Evolutionary conservation across 352 stramenopile species (phyloP).

Genomic region (Globisporangium nodosum): DNA sequence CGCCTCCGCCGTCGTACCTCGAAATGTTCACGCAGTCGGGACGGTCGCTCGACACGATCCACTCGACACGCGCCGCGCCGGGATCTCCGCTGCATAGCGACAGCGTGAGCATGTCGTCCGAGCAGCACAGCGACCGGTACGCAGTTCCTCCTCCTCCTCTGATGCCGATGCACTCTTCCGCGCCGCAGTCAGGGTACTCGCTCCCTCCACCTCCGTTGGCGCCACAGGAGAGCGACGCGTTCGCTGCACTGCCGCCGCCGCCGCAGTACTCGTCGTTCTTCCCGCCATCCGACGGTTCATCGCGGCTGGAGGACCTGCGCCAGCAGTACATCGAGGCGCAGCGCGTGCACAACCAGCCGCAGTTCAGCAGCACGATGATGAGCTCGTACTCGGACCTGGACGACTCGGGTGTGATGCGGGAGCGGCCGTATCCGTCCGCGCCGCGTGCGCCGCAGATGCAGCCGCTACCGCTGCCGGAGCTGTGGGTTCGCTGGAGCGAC

Average conservation of each 20-base stretch:
- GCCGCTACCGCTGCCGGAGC: slow-evolving; percentile 36
- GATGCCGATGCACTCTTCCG: background rate
- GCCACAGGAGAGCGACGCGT: slow-evolving; percentile 9
- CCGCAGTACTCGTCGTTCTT: slow-evolving; percentile 20
- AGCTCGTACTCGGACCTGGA: slow-evolving; percentile 69
- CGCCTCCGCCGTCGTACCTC: slow-evolving; percentile 30
- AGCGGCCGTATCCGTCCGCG: slow-evolving; percentile 12
- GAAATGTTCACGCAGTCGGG: slow-evolving; percentile 35
- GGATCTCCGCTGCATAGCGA: slow-evolving; percentile 13
- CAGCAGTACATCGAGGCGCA: slow-evolving; percentile 70
- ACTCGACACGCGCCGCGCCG: slow-evolving; percentile 1
- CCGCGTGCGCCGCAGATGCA: background rate
- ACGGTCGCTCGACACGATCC: slow-evolving; percentile 7
- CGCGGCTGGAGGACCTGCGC: slow-evolving; percentile 45
- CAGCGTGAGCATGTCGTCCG: slow-evolving; percentile 16
- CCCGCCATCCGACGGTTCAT: slow-evolving; percentile 6
- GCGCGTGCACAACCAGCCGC: slow-evolving; percentile 41
- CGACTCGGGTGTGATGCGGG: slow-evolving; percentile 50
- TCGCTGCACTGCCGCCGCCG: slow-evolving; percentile 11
- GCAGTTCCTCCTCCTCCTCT: background rate
- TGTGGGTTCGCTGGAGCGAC: slow-evolving; percentile 71
- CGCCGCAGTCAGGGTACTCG: background rate
- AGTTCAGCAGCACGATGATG: slow-evolving; percentile 27
- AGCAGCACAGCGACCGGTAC: background rate
- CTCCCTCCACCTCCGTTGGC: slow-evolving; percentile 3